A percentile compares a stretch with the other conserved stretches of the same genome.
Conservation (phyloP, 129 eudicot species). For the Helichrysum umbraculigerum region DNA sequence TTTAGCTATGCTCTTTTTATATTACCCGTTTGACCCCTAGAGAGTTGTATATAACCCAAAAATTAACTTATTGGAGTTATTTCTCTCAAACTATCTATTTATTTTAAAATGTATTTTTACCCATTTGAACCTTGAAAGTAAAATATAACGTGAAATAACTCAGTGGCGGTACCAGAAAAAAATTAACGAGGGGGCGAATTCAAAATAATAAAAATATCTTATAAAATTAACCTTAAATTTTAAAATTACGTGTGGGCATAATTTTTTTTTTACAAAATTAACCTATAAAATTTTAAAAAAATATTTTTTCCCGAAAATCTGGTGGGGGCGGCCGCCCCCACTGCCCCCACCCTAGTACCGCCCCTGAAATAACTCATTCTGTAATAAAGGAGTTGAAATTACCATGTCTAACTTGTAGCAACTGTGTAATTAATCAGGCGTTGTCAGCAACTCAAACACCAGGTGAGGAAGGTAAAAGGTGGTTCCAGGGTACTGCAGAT, state of each 20-base stretch:
- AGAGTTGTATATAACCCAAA: neutral
- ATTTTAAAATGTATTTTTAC: neutral
- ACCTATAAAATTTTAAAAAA: too few species aligned
- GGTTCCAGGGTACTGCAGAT: slow-evolving; percentile 99
- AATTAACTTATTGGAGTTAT: neutral
- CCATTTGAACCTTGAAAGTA: neutral
- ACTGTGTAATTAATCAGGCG: slow-evolving; percentile 44
- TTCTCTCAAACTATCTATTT: too few species aligned
- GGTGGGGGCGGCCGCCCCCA: too few species aligned
- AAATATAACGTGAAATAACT: neutral
- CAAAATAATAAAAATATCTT: too few species aligned
- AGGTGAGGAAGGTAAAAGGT: slow-evolving; percentile 82
- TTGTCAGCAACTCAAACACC: slow-evolving; percentile 98
- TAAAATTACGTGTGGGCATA: too few species aligned
- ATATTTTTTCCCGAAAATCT: too few species aligned
- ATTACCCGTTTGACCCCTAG: neutral
- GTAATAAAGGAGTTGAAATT: neutral
- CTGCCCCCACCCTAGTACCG: too few species aligned
- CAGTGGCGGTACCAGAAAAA: too few species aligned
- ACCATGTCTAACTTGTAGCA: neutral
- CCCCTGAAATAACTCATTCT: too few species aligned
- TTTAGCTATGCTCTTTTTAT: neutral
- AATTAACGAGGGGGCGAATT: too few species aligned
- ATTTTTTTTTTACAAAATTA: too few species aligned
- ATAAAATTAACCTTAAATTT: too few species aligned